Evolutionary conservation across 352 stramenopile genomes (phyloP), one percentile per base, ranked within the genome.

Genomic region (Globisporangium sylvaticum): DNA sequence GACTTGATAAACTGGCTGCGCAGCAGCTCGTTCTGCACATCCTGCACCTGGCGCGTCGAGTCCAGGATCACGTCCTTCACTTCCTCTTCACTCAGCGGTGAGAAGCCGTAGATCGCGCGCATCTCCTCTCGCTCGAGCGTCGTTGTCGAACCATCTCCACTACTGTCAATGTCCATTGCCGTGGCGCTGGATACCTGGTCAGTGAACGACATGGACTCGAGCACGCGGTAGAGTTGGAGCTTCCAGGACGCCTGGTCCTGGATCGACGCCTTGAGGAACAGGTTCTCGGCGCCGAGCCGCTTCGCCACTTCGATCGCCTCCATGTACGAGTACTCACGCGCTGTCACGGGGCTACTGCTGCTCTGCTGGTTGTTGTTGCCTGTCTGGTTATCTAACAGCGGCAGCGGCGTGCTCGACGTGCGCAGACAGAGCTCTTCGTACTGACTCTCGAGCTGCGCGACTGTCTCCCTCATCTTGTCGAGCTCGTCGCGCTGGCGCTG

Each of bases 201-300:
- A 29, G 75, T 62, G 27, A 74, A 64, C 29, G 75, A 63, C 5
- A 69, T 81, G 5, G 77, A 81, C 64, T 88, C 77, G 56, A 88
- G 71, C 22, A 86, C 77, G n/a, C 77, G 76, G 46, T 75, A 68
- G 20, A 83, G 58, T 27, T 84, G 69, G 15, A 81, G 69, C 58
- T 86, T 80, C 77, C 75, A 84, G 7, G 68, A 72, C 3, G 74
- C 75, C 27, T 85, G 76, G 44, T 72, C 79, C 62, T 85, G 77
- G 61, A 86, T 76, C 22, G 72, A 74, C 3, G 75, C 73, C 52
- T 81, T 81, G 1, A 88, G 65, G 24, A 77, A 75, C 46, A 88
- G 48, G 60, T 86, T 88, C 60, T 88, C 79, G 14, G 79, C 79
- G 2, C 79, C 77, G 12, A 88, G 68, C n/a, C 75, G 75, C 31